phyloP scores from a whole-genome alignment of 2,329 filamentous ascomycete species.

The Ophiobolus disseminans region DNA sequence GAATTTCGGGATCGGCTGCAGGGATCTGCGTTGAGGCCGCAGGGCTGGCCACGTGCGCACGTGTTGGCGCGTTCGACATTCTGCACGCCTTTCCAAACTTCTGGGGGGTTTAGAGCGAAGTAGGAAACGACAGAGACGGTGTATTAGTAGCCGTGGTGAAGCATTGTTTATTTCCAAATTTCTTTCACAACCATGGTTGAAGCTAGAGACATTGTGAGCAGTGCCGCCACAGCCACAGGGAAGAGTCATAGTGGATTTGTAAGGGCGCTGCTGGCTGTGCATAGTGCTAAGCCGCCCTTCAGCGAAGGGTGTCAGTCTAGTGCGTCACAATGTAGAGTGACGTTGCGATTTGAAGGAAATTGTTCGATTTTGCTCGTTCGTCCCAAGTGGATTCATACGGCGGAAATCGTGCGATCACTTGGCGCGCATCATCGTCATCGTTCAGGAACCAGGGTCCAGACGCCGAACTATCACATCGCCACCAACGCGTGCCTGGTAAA shows the following conservation, averaged over 20 bases:
- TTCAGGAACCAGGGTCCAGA: slow-evolving; percentile 33
- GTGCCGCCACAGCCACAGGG: slow-evolving; percentile 44
- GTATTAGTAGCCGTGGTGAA: background rate
- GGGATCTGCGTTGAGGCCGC: slow-evolving; percentile 23
- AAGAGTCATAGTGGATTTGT: slow-evolving; percentile 46
- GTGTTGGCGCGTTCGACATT: slow-evolving; percentile 40
- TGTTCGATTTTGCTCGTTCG: slow-evolving; percentile 11
- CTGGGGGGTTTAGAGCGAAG: background rate
- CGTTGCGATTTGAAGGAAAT: background rate
- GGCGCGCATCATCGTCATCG: slow-evolving; percentile 42
- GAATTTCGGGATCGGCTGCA: slow-evolving; percentile 28
- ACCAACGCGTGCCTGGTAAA: slow-evolving; percentile 11
- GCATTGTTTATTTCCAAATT: background rate
- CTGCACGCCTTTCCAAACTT: background rate
- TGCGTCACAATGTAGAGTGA: background rate
- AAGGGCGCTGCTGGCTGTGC: slow-evolving; percentile 33
- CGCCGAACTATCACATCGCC: slow-evolving; percentile 19
- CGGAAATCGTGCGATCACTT: slow-evolving; percentile 29
- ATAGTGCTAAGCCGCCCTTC: slow-evolving; percentile 29
- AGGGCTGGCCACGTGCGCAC: slow-evolving; percentile 44
- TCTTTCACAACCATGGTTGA: slow-evolving; percentile 1
- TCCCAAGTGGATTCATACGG: slow-evolving; percentile 13
- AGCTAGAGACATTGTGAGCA: slow-evolving; percentile 12
- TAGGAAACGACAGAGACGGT: background rate
- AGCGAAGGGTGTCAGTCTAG: background rate